Evolutionary conservation across 352 stramenopile genomes (phyloP).

Genomic region (Thalassiosira allenii): DNA sequence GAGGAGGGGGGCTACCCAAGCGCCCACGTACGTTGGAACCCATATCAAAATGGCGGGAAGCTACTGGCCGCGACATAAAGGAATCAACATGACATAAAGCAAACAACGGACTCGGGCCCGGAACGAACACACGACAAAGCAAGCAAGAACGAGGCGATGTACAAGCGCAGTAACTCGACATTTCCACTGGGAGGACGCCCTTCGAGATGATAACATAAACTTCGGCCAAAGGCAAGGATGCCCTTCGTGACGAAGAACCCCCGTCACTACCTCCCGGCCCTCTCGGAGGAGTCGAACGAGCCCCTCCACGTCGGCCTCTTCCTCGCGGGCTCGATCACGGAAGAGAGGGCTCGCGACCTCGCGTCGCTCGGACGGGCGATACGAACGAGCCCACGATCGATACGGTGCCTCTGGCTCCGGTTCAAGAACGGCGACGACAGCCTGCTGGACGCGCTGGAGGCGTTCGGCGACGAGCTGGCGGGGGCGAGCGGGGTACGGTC

Average conservation of each 20-base stretch:
- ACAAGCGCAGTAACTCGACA: no score
- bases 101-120: no score
- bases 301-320: constrained; percentile 46
- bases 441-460: constrained; percentile 15
- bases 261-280: constrained; percentile 35
- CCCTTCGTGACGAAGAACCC: constrained; percentile 51
- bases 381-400: constrained; percentile 11
- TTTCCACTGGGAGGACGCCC: no score
- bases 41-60: no score
- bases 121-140: no score
- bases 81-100: no score
- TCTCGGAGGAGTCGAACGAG: constrained; percentile 34
- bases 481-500: constrained; percentile 29
- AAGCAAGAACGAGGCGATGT: no score
- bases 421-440: constrained; percentile 42
- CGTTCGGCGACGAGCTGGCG: constrained; percentile 42
- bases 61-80: no score
- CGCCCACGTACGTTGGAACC: no score
- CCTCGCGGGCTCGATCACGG: constrained; percentile 23
- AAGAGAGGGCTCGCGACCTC: constrained; percentile 13
- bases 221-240: constrained; percentile 18
- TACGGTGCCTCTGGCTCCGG: constrained; percentile 54
- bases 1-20: no score
- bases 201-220: no score
- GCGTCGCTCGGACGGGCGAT: constrained; percentile 26